Base-by-base conservation (phyloP, 768 basidiomycete genomes). In the Rhodotorula taiwanensis region DNA sequence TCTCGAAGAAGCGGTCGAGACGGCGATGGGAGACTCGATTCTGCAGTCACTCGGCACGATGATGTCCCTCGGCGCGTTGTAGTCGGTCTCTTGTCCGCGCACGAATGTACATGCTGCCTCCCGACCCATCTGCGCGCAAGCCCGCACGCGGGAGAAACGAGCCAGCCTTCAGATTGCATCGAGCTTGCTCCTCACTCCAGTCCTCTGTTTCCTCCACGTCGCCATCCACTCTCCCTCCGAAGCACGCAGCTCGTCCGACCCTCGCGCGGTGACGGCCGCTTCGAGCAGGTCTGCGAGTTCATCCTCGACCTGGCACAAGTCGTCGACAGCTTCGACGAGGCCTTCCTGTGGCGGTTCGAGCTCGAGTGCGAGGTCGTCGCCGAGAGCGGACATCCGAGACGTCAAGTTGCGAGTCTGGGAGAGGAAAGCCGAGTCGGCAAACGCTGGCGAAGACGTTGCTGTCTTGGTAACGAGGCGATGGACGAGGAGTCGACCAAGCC, bases 1-100 rank as follows among this genome's bases (percentile, higher is more conserved):
- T 79, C 76, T 99, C 67, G 92, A 94, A 72, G 95, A 97, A 77
- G 88, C 89, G 33, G 95, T 97, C 10, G 95, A 98, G 79, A 90
- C 88, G 77, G 92, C 93, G 2, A 97, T 99, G 86, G 92, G 91
- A 5, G 86, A 95, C 76, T 56, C 53, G 45, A 70, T 70, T 51
- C 47, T 70, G 9, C 68, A 70, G 58, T 53, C 44, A 31, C 41
- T 70, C 34, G 68, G 68, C 1, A 64, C 64, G 16, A 66, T 70
- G 64, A 47, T 70, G 41, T 53, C 43, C 23, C 25, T 66, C 5
- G 60, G 65, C 5, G 65, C 60, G 23, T 30, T 61, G 44, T 62
- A 33, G 14, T 9, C 20, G 9, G 6, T 23, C 13, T 20, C 20
- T 43, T 39, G 36, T 16, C 10, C 36, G n/a, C n/a, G n/a, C n/a